A percentile compares a stretch with the other conserved stretches of the same genome.
These are phyloP conservation scores for Pleurotus tuber-regium DNA, from an alignment of 768 basidiomycete species.

Conservation along the genomic window DNA sequence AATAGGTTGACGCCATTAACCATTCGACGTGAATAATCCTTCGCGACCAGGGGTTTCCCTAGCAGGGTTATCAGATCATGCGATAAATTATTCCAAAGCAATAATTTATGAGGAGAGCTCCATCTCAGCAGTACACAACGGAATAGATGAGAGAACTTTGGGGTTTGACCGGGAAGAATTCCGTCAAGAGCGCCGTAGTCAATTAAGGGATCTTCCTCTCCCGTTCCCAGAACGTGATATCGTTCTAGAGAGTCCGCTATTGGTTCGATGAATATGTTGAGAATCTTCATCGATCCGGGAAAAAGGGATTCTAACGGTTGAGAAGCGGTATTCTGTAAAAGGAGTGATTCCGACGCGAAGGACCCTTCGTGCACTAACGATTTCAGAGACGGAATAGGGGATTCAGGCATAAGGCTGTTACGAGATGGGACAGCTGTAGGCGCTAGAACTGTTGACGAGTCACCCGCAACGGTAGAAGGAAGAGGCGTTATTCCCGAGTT, in stretches of 20 bases:
- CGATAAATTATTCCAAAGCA: not conserved
- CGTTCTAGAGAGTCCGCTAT: not conserved
- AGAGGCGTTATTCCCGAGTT: too few relatives aligned
- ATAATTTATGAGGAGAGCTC: not conserved
- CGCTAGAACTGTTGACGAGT: too few relatives aligned
- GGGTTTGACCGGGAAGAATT: not conserved
- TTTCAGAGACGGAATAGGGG: not conserved
- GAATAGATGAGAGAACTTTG: not conserved
- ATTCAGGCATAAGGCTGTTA: too few relatives aligned
- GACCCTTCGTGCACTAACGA: not conserved
- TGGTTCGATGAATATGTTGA: not conserved
- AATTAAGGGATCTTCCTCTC: conserved; percentile 9
- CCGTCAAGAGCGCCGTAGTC: conserved; percentile 3
- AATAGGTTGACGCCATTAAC: not conserved
- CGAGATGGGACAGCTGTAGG: not conserved
- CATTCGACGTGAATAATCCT: not conserved
- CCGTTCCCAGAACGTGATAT: not conserved
- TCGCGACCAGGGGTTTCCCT: not conserved
- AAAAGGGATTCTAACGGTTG: not conserved
- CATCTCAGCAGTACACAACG: conserved; percentile 9
- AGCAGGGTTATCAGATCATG: not conserved
- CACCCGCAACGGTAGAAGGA: too few relatives aligned
- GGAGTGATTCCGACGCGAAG: not conserved
- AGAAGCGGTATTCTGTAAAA: not conserved
- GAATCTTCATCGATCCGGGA: not conserved